Conservation (phyloP, 345 rosid species). For the Boechera divaricarpa region DNA sequence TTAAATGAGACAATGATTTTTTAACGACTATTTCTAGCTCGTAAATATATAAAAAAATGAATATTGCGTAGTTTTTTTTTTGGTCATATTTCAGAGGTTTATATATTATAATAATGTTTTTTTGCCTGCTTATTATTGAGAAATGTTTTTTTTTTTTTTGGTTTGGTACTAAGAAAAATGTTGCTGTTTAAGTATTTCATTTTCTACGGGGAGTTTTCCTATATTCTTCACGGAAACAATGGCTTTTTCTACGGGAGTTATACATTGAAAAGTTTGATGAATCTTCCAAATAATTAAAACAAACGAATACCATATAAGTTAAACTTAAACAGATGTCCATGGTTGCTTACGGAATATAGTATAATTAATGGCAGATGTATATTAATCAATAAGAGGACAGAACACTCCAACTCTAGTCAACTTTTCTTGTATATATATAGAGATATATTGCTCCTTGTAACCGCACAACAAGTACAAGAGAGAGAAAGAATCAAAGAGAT, state of each 20-base stretch:
- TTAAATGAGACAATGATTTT: neutral
- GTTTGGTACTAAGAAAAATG: no score
- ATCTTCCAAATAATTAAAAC: neutral
- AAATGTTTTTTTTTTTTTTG: neutral
- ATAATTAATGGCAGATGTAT: constrained; percentile 7
- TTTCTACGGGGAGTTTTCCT: neutral
- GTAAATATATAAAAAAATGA: neutral
- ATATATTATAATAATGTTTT: neutral
- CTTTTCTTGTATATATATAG: constrained; percentile 34
- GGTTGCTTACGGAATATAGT: neutral
- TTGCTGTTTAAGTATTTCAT: constrained; percentile 1
- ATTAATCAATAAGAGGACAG: constrained; percentile 18
- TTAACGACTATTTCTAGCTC: neutral
- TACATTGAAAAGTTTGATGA: neutral
- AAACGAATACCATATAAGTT: neutral
- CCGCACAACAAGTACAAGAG: constrained; percentile 30
- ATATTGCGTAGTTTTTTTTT: no score
- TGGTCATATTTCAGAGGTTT: neutral
- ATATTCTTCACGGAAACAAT: neutral
- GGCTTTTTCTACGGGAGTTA: constrained; percentile 16
- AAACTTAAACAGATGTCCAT: constrained; percentile 12
- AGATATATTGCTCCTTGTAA: constrained; percentile 36
- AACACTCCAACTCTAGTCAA: constrained; percentile 40
- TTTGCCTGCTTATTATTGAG: neutral
- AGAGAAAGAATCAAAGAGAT: constrained; percentile 38